These are phyloP conservation scores for Xylaria palmicola DNA, from an alignment of 495 filamentous ascomycete species.

Conservation along the genomic window DNA sequence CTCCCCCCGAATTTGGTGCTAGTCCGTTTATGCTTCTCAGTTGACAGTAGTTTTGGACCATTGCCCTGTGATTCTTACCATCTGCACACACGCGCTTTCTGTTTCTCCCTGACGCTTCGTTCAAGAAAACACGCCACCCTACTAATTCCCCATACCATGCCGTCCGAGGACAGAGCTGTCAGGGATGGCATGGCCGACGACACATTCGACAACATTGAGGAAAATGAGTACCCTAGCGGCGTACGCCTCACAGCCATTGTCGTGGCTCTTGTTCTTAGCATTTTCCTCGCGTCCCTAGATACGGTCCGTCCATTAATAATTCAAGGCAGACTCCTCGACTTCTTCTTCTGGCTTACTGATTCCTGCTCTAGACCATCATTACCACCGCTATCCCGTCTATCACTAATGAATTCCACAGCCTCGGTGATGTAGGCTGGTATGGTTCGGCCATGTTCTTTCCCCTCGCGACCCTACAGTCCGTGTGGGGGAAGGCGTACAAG, in stretches of 20 bases:
- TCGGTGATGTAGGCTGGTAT: slow-evolving; percentile 55
- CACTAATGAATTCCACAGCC: slow-evolving; percentile 42
- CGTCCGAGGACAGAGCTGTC: neutral
- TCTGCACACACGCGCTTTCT: too few relatives aligned
- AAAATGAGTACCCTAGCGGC: slow-evolving; percentile 35
- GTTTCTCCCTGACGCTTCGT: too few relatives aligned
- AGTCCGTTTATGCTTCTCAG: too few relatives aligned
- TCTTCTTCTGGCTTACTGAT: neutral
- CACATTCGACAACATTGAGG: neutral
- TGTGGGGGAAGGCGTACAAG: slow-evolving; percentile 50
- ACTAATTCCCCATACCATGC: too few relatives aligned
- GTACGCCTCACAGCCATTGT: slow-evolving; percentile 39
- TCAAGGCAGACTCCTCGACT: too few relatives aligned
- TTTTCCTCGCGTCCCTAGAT: slow-evolving; percentile 54
- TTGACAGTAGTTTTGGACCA: too few relatives aligned
- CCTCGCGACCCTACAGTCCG: slow-evolving; percentile 40
- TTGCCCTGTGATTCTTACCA: too few relatives aligned
- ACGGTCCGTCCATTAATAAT: too few relatives aligned
- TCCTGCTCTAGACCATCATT: slow-evolving; percentile 29
- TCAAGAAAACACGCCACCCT: too few relatives aligned
- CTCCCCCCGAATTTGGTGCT: too few relatives aligned
- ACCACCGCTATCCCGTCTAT: slow-evolving; percentile 44
- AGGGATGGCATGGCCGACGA: neutral
- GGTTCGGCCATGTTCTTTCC: slow-evolving; percentile 51
- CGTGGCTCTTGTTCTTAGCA: slow-evolving; percentile 46